Evolutionary conservation across 805 yeast species (phyloP), one percentile per base, ranked within the genome.

Genomic region (Schizosaccharomyces japonicus): DNA sequence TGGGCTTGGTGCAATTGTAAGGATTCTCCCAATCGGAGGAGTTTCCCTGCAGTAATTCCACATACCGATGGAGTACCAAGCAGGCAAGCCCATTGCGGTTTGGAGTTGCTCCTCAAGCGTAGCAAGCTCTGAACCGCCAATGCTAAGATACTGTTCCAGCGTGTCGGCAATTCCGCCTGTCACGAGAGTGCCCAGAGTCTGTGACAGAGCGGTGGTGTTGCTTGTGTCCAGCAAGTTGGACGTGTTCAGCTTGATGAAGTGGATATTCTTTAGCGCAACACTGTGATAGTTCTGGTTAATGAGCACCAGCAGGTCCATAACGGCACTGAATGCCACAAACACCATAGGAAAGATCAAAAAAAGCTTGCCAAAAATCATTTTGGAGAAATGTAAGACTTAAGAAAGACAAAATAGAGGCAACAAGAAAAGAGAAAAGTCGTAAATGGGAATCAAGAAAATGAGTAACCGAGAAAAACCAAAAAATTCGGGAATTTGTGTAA

Each of bases 31-130:
- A 46, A 49, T 56, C 52, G 17, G 11, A 6, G 25, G 29, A 5
- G 15, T 15, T 19, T 21, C 75, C 78, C 48, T 63, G 54, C 84
- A 77, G 60, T 73, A 76, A 23, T 78, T 78, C 72, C 78, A 76
- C 53, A 73, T 60, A 32, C 81, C 80, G 30, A 75, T 62, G 13
- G 71, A 66, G 53, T 71, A 72, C 27, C 69, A 63, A 39, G 67
- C 68, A 2, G 70, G 58, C 6, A 74, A 53, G 11, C 25, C 39
- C 36, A 44, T 34, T 19, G n/a, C 19, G 23, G 5, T n/a, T 19
- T 34, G 23, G 10, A 34, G 7, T 19, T 34, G 40, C 19, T n/a
- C 19, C 11, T 15, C 10, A 4, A 13, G 4, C n/a, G 19, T 3
- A 3, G 13, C 5, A 31, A 31, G 5, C 11, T 31, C 5, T 5